phyloP scores from a whole-genome alignment of 371 early-diverging fungal genomes.

The Rhizopus sp. region DNA sequence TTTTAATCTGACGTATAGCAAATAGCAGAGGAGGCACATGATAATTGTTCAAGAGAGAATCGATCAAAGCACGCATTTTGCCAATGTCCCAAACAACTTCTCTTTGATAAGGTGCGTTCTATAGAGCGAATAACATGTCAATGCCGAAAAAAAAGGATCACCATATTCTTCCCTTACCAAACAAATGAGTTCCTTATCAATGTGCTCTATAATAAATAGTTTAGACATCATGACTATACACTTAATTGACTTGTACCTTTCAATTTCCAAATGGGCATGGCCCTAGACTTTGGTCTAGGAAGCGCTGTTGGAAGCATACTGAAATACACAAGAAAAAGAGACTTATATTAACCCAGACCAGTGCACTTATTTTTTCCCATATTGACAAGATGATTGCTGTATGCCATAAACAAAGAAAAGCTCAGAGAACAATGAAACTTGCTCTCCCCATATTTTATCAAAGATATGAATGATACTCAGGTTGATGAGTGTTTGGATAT shows the following conservation, averaged over 20 bases:
- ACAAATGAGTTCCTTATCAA: conserved; percentile 5
- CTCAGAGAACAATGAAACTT: no score
- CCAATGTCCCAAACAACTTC: conserved; percentile 31
- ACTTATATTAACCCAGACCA: no score
- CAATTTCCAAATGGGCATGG: conserved; percentile 10
- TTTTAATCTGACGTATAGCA: conserved; percentile 16
- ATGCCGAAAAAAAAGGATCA: neutral
- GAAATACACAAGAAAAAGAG: neutral
- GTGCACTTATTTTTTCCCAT: no score
- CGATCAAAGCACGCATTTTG: conserved; percentile 40
- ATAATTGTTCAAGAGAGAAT: conserved; percentile 38
- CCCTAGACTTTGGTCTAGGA: neutral
- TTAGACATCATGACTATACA: neutral
- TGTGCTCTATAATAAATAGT: conserved; percentile 4
- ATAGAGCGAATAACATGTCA: conserved; percentile 11
- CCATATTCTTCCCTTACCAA: conserved; percentile 8
- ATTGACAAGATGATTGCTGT: no score
- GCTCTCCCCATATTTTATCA: no score
- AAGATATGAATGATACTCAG: no score
- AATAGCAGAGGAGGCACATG: conserved; percentile 42
- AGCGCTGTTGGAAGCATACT: conserved; percentile 1
- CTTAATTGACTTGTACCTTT: conserved; percentile 6
- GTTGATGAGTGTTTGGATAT: no score
- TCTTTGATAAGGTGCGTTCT: conserved; percentile 47
- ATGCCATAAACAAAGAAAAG: no score